These are phyloP conservation scores for Pestalotiopsis sp. DNA, from an alignment of 2,329 filamentous ascomycete species.

Conservation along the genomic window DNA sequence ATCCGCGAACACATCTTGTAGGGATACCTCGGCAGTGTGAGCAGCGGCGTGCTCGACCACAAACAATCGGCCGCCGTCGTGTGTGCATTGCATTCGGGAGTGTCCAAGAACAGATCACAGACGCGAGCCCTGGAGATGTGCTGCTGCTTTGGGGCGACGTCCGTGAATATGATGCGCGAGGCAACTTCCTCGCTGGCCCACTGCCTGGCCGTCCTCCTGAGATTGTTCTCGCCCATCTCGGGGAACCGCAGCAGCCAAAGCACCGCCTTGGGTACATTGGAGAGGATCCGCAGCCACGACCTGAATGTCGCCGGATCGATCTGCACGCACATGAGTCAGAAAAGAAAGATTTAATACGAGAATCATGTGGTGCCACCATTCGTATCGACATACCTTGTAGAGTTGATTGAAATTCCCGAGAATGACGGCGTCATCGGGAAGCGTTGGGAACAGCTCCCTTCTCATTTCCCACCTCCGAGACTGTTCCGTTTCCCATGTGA, in stretches of 20 bases:
- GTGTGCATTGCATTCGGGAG: constrained; percentile 96
- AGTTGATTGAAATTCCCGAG: constrained; percentile 98
- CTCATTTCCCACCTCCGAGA: constrained; percentile 86
- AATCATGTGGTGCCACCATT: neutral
- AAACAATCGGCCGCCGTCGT: constrained; percentile 95
- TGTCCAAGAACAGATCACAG: constrained; percentile 94
- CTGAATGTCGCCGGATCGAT: constrained; percentile 97
- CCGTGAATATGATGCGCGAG: constrained; percentile 87
- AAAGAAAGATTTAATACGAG: neutral
- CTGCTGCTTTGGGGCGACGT: constrained; percentile 91
- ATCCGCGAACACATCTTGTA: constrained; percentile 99
- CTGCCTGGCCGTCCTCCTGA: constrained; percentile 74
- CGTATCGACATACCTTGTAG: constrained; percentile 74
- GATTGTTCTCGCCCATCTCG: constrained; percentile 85
- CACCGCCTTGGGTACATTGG: constrained; percentile 81
- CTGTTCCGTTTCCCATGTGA: constrained; percentile 86
- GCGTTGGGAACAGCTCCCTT: constrained; percentile 82
- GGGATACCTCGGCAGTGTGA: constrained; percentile 87
- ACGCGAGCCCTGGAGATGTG: constrained; percentile 92
- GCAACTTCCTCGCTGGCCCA: constrained; percentile 90
- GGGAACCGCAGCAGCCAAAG: constrained; percentile 98
- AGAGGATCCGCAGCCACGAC: constrained; percentile 90
- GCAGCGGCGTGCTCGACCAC: constrained; percentile 91
- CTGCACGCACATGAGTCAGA: constrained; percentile 43
- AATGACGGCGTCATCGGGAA: constrained; percentile 84